Base-by-base conservation (phyloP, 768 basidiomycete genomes). In the Serendipita sp. region DNA sequence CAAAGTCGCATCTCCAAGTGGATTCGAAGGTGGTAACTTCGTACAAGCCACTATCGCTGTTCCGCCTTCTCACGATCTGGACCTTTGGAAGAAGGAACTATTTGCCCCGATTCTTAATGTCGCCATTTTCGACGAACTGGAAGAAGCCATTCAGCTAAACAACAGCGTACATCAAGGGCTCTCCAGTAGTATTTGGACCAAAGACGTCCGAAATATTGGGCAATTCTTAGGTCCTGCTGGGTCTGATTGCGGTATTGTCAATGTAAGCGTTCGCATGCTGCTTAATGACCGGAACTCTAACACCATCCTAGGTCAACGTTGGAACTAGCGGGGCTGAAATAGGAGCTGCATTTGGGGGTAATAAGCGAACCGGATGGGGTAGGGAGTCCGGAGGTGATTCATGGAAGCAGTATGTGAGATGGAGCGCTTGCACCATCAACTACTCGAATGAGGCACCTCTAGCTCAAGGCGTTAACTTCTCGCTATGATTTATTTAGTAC, bases 331-430 rank as follows among this genome's bases (percentile, higher is more conserved):
- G 85, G 2, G 85, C 85, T 5, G 85, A 87, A 72, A 86, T 87
- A 50, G 84, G 85, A 44, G 91, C 91, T 50, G 89, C 88, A 0
- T 97, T 97, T 72, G 94, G 94, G 65, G 95, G 90, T 63, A 93
- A 94, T 78, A 93, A 93, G 84, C 87, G 86, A 63, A 70, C 77
- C 71, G 33, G 63, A 69, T 69, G 87, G 92, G 95, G 95, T 18
- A 84, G 95, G 58, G 95, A 98, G 76, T 91, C 90, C 4, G 95
- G 95, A 44, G 94, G 94, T 62, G 95, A 97, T 74, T 88, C 94
- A n/a, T 98, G 95, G 95, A 93, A 94, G 73, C 90, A 95, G 73
- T 93, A 93, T 69, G 88, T 93, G 44, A 83, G 91, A 62, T 94
- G 89, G 89, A 86, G 86, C 73, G 83, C 87, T 52, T 93, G 90